Base-by-base conservation (phyloP, 2,329 filamentous ascomycete species). In the Phialemonium atrogriseum region DNA sequence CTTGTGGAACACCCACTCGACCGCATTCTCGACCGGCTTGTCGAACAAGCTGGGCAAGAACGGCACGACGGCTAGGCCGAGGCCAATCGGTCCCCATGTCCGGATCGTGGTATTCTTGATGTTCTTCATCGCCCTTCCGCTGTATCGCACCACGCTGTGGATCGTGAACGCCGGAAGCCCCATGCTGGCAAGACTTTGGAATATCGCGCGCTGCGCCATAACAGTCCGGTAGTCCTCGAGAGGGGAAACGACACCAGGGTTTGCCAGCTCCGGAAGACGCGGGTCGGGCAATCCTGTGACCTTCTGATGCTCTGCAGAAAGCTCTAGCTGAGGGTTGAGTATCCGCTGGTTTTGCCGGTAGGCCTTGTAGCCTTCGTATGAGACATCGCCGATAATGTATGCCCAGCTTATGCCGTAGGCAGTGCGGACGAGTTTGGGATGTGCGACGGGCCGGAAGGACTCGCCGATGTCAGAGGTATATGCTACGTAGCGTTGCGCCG, bases 401-500 rank as follows among this genome's bases (percentile, higher is more conserved):
- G 83, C 68, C 91, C 91, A 96, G 2, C 85, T 94, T 24, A 98
- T 66, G 29, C 76, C 89, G 52, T 98, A 98, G 5, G 91, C 91
- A 28, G 75, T 67, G 37, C 80, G 75, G 9, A 98, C 82, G 4
- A 93, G 61, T 48, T 70, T 78, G 0, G 87, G 89, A 52, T 95
- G 88, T 4, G 89, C 88, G 23, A 98, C 73, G 0, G 91, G 91
- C 2, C 91, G 77, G 60, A 98, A 98, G 0, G 84, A 93, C 59
- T 98, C 91, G 54, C 91, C 91, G 42, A 98, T 89, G 50, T 96
- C 89, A 13, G 81, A 88, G 0, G 91, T 96, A 56, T 98, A 98
- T 35, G 91, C 91, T 29, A 98, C 87, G 51, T 98, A 98, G 49
- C 91, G 80, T 51, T 96, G 91, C 4, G 88, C 88, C 11, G 84